Percentiles rank a stretch among this genome's conserved stretches.
phyloP scores from a whole-genome alignment of 2,329 filamentous ascomycete genomes.

The Falciphora oryzae region DNA sequence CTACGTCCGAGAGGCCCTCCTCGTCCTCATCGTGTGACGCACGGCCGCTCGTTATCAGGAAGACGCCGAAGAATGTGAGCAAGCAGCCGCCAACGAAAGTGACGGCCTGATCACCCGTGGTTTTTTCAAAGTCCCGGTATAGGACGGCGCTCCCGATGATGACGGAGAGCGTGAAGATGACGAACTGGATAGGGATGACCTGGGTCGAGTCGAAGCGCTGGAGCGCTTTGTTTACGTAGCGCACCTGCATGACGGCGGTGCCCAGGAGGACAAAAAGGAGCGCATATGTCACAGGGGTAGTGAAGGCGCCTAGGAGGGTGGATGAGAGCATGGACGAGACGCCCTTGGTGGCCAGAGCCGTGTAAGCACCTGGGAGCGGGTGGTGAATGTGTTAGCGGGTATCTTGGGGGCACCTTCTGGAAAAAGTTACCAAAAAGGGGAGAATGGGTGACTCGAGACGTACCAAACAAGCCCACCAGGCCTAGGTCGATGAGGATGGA shows the following conservation, averaged over 20 bases:
- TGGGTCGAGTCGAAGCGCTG: conserved; percentile 96
- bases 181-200: conserved; percentile 96
- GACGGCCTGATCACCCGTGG: conserved; percentile 62
- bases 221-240: conserved; percentile 82
- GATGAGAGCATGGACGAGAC: conserved; percentile 92
- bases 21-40: conserved; percentile 52
- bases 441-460: conserved; percentile 23
- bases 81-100: conserved; percentile 90
- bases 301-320: conserved; percentile 80
- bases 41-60: conserved; percentile 86
- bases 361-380: conserved; percentile 68
- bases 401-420: not conserved
- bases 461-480: conserved; percentile 88
- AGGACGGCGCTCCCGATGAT: conserved; percentile 90
- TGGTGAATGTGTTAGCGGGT: not conserved
- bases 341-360: conserved; percentile 93
- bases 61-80: conserved; percentile 94
- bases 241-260: conserved; percentile 94
- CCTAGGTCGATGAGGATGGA: conserved; percentile 90
- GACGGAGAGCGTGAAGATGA: conserved; percentile 91
- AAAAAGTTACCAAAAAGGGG: not conserved
- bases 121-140: conserved; percentile 90
- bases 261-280: conserved; percentile 72
- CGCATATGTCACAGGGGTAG: conserved; percentile 86
- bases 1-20: conserved; percentile 46